Evolutionary conservation across 2,329 filamentous ascomycete genomes (phyloP), one percentile per base, ranked within the genome.

Genomic region (Neoascochyta sp.): DNA sequence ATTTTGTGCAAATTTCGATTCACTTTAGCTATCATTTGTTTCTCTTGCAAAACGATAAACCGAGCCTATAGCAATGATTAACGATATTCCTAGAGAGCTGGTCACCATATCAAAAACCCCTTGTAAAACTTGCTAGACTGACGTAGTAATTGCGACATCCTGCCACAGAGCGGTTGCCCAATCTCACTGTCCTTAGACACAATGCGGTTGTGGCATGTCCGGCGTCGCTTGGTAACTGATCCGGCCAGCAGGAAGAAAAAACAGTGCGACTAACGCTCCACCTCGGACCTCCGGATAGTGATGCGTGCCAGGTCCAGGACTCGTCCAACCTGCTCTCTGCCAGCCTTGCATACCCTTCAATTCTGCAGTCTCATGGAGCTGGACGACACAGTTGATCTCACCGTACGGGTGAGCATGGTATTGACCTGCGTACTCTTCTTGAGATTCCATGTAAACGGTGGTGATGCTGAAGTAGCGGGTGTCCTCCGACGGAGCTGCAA

Each of bases 311-410:
- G 73, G 66, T 0, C 69, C 73, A 0, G 71, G 70, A 24, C 63
- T 66, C 13, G 74, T 77, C 73, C 74, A 78, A 0, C 74, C 74
- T 0, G 68, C 68, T 0, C 70, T 71, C 45, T 71, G 69, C 74
- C 74, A 77, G 1, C 72, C 72, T 30, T 67, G 64, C 72, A 77
- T 71, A 5, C 74, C 74, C 54, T 66, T 73, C 27, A 78, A 45
- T 56, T 77, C 67, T 2, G 73, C 70, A 4, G 43, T 55, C 4
- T 63, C 38, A 35, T 74, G 71, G 9, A 77, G 57, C 45, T 69
- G 69, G 5, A 75, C 56, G 1, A 75, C 70, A 39, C 72, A 75
- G 43, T 75, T 75, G 46, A 75, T 74, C 57, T 75, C 72, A 5
- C 71, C 72, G 29, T 75, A 75, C 1, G 71, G 71, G 45, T 75